These are phyloP conservation scores for Dactylella cylindrospora DNA, from an alignment of 2,329 filamentous ascomycete genomes.

Conservation along the genomic window DNA sequence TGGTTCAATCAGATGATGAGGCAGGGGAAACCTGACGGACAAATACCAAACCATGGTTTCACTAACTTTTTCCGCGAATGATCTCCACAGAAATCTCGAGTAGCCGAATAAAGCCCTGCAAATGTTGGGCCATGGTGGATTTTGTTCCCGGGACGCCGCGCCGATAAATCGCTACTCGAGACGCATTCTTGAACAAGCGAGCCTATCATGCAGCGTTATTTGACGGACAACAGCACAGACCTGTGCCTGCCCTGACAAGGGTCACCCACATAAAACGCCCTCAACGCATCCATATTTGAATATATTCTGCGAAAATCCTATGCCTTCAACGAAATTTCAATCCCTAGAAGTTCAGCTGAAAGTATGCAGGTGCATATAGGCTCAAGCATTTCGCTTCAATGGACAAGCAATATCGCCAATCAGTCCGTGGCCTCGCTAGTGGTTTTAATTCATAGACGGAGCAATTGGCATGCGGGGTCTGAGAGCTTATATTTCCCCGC, in stretches of 20 bases:
- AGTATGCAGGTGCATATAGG: too few species aligned
- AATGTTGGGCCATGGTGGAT: too few species aligned
- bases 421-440: too few species aligned
- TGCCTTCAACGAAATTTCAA: not conserved
- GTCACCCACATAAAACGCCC: conserved; percentile 18
- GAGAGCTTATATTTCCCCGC: too few species aligned
- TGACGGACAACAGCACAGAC: not conserved
- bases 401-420: too few species aligned
- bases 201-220: conserved; percentile 10
- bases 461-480: too few species aligned
- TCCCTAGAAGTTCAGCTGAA: too few species aligned
- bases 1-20: not conserved
- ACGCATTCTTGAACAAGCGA: conserved; percentile 3
- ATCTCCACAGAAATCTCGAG: conserved; percentile 4
- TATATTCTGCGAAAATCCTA: not conserved
- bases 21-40: conserved; percentile 19
- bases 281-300: conserved; percentile 10
- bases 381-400: conserved; percentile 9
- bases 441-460: too few species aligned
- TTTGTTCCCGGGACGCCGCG: conserved; percentile 25
- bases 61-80: conserved; percentile 42
- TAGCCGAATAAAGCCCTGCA: not conserved
- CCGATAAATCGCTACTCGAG: conserved; percentile 33
- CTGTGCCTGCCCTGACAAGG: conserved; percentile 4
- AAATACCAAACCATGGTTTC: conserved; percentile 6